Evolutionary conservation across 768 basidiomycete species (phyloP).

Genomic region (Amanita molliuscula): DNA sequence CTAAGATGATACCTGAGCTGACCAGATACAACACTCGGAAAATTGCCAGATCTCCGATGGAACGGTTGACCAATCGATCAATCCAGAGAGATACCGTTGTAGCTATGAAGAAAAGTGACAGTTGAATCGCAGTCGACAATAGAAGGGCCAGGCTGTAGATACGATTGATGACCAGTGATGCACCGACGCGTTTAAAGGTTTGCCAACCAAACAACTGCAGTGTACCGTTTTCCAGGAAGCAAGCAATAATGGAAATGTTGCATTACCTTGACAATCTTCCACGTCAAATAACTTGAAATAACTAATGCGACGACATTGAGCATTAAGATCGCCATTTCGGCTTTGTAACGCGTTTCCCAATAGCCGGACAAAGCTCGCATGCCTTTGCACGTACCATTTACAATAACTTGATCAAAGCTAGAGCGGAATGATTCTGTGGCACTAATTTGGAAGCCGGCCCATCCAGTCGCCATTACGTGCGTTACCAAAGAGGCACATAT

Average conservation of each 20-base stretch:
- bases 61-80: conserved; percentile 62
- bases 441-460: conserved; percentile 60
- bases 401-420: conserved; percentile 46
- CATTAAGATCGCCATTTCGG: conserved; percentile 56
- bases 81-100: conserved; percentile 65
- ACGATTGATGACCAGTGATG: conserved; percentile 61
- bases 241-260: not conserved
- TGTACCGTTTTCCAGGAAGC: not conserved
- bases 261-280: conserved; percentile 62
- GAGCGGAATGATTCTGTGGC: conserved; percentile 48
- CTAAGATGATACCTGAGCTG: conserved; percentile 42
- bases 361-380: conserved; percentile 48
- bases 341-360: conserved; percentile 48
- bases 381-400: conserved; percentile 52
- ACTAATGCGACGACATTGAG: conserved; percentile 53
- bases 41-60: conserved; percentile 42
- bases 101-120: conserved; percentile 72
- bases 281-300: conserved; percentile 54
- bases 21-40: conserved; percentile 42
- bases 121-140: conserved; percentile 62
- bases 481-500: conserved; percentile 66
- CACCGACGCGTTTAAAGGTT: conserved; percentile 80
- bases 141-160: conserved; percentile 64
- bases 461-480: conserved; percentile 62
- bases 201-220: conserved; percentile 70